Conservation (phyloP, 768 basidiomycete species). For the Termitomyces sp. region DNA sequence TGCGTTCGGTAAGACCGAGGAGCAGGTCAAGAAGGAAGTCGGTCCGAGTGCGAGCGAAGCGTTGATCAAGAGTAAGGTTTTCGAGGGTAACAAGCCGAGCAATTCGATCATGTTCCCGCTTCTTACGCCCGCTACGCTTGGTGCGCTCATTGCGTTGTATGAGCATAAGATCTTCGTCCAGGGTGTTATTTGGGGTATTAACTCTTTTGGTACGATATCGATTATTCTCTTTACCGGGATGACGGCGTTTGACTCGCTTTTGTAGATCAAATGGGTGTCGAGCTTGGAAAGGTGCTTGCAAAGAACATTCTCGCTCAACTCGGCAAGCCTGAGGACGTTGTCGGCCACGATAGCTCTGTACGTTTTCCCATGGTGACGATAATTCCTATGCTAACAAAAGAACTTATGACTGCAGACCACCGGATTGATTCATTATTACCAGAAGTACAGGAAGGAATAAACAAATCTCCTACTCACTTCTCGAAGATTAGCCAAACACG, state of each 20-base stretch:
- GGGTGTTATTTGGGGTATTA: constrained; percentile 97
- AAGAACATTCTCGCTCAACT: constrained; percentile 94
- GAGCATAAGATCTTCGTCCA: constrained; percentile 99
- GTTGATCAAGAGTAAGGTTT: constrained; percentile 94
- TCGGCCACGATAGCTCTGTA: constrained; percentile 85
- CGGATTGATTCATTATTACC: constrained; percentile 96
- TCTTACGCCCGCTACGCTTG: constrained; percentile 86
- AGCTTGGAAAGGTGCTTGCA: constrained; percentile 95
- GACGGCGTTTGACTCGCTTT: background rate
- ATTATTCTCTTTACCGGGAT: background rate
- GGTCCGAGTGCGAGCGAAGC: constrained; percentile 72
- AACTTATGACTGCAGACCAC: constrained; percentile 70
- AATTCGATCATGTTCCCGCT: constrained; percentile 95
- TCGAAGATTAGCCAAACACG: background rate
- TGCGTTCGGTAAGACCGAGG: constrained; percentile 96
- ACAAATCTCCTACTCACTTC: background rate
- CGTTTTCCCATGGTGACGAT: constrained; percentile 1
- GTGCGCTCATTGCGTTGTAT: constrained; percentile 86
- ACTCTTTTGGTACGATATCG: constrained; percentile 82
- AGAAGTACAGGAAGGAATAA: constrained; percentile 79
- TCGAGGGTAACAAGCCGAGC: constrained; percentile 95
- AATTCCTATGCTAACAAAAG: background rate
- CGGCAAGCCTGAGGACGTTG: constrained; percentile 71
- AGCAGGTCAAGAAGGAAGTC: constrained; percentile 70
- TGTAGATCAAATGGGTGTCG: constrained; percentile 98